phyloP scores from a whole-genome alignment of 1,284 basidiomycete genomes.

The Xerocomus cyaneibrunnescens region DNA sequence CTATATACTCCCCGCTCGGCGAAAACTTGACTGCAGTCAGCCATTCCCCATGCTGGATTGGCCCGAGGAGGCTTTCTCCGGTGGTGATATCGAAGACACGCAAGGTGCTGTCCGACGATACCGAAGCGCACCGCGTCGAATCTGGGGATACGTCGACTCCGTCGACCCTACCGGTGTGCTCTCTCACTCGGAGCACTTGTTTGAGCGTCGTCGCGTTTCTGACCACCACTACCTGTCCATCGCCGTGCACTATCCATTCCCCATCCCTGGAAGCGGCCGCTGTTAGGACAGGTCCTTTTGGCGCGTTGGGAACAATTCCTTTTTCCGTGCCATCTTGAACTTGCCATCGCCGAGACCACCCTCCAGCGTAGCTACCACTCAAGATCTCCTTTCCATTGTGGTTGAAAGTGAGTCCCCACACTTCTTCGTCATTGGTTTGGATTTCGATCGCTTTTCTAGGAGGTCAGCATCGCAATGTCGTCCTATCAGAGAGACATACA shows the following conservation, averaged over 20 bases:
- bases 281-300: background rate
- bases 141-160: background rate
- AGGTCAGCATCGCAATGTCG: background rate
- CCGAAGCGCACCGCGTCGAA: background rate
- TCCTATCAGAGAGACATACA: background rate
- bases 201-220: background rate
- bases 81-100: background rate
- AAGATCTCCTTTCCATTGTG: background rate
- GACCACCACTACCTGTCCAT: background rate
- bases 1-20: background rate
- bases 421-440: background rate
- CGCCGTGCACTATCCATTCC: background rate
- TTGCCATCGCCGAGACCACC: background rate
- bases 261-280: background rate
- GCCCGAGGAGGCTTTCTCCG: background rate
- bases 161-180: background rate
- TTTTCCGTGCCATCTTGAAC: background rate
- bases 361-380: conserved; percentile 1
- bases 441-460: background rate
- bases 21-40: background rate
- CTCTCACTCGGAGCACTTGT: background rate
- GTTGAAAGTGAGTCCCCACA: background rate
- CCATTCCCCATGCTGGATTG: background rate
- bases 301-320: background rate
- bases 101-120: background rate